phyloP scores from a whole-genome alignment of 73 alveolate genomes.

The Breviolum minutum region DNA sequence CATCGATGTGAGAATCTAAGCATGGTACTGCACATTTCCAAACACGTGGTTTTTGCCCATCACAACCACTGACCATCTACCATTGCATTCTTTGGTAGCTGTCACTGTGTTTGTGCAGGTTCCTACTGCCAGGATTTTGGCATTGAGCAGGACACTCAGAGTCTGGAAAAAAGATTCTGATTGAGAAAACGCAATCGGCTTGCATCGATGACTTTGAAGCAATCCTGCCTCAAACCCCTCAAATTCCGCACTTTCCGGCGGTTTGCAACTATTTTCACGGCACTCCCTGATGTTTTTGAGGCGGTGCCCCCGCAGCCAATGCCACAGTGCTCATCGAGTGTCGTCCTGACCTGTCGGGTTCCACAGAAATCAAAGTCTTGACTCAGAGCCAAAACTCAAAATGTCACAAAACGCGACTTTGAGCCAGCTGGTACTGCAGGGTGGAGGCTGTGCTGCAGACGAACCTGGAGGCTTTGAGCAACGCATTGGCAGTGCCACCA shows the following conservation, averaged over 20 bases:
- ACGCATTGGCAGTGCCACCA: not conserved
- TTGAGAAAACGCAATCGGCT: no score
- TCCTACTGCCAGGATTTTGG: slow-evolving; percentile 42
- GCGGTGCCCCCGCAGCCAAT: slow-evolving; percentile 39
- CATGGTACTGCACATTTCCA: not conserved
- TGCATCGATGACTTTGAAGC: no score
- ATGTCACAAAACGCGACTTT: not conserved
- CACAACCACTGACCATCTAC: no score
- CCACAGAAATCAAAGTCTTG: not conserved
- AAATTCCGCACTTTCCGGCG: no score
- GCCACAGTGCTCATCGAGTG: slow-evolving; percentile 6
- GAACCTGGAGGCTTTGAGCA: not conserved
- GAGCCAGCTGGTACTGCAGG: not conserved
- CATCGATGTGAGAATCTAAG: not conserved
- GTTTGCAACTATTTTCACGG: no score
- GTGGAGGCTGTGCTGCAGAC: slow-evolving; percentile 49
- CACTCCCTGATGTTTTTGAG: not conserved
- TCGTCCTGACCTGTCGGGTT: not conserved
- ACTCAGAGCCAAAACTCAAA: not conserved
- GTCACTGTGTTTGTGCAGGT: not conserved
- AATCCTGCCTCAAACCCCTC: no score
- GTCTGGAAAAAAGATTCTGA: no score
- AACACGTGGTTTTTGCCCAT: no score
- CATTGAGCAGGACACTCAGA: not conserved
- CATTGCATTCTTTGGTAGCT: no score